A percentile compares a stretch with the other conserved stretches of the same genome.
These are phyloP conservation scores for Cokeromyces recurvatus DNA, from an alignment of 371 early-diverging fungal genomes.

Conservation along the genomic window DNA sequence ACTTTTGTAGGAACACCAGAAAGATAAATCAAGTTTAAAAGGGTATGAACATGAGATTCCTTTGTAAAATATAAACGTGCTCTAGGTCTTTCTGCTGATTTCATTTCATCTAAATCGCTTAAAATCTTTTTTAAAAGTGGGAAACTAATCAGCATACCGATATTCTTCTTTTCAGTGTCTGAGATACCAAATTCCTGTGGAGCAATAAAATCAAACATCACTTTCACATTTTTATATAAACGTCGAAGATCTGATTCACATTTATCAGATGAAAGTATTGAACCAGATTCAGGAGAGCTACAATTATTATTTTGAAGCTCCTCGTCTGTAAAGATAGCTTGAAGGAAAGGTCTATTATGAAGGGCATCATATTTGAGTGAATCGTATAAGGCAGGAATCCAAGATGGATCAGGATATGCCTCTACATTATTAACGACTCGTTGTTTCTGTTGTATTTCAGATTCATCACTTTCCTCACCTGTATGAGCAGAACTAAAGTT, in stretches of 20 bases:
- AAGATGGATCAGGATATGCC: conserved; percentile 70
- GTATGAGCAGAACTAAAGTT: conserved; percentile 76
- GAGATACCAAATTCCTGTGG: conserved; percentile 92
- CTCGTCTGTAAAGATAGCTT: conserved; percentile 54
- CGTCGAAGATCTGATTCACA: conserved; percentile 38
- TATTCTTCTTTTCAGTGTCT: conserved; percentile 77
- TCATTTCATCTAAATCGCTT: conserved; percentile 66
- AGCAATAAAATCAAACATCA: conserved; percentile 89
- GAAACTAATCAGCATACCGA: conserved; percentile 80
- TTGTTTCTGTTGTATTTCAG: conserved; percentile 21
- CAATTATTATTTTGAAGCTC: neutral
- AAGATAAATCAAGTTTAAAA: conserved; percentile 86
- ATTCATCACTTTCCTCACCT: conserved; percentile 31
- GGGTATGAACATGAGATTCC: conserved; percentile 88
- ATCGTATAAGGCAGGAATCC: conserved; percentile 92
- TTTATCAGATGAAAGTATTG: neutral
- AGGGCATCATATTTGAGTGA: conserved; percentile 93
- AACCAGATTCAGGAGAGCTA: conserved; percentile 1
- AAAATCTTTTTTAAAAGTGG: conserved; percentile 75
- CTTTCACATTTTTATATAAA: conserved; percentile 79
- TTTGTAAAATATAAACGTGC: conserved; percentile 96
- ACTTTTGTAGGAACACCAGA: conserved; percentile 80
- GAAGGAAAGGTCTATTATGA: conserved; percentile 86
- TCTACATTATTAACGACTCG: conserved; percentile 15
- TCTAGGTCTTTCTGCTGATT: conserved; percentile 52